These are phyloP conservation scores for Ustilago curta DNA, from an alignment of 1,284 basidiomycete genomes.

Conservation along the genomic window DNA sequence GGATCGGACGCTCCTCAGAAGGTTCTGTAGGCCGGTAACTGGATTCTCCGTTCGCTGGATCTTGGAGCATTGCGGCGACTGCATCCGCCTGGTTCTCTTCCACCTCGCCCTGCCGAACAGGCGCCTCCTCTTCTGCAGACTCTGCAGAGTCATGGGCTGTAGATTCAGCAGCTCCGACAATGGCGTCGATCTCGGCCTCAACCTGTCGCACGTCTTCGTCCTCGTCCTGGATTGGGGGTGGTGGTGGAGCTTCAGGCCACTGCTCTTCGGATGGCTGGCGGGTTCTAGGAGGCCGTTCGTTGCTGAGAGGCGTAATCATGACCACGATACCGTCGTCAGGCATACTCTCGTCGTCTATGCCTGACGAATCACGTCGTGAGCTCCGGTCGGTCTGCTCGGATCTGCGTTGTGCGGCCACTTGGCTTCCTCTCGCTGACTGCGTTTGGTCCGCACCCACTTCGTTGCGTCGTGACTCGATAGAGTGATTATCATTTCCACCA, in stretches of 20 bases:
- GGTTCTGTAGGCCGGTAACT: background rate
- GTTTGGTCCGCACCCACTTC: background rate
- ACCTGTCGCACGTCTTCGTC: constrained; percentile 30
- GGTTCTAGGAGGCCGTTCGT: background rate
- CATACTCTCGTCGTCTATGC: constrained; percentile 1
- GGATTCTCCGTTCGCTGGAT: background rate
- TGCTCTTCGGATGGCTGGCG: background rate
- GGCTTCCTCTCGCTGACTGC: background rate
- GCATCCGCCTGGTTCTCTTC: too few species aligned
- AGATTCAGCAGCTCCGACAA: background rate
- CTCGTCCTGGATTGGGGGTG: constrained; percentile 34
- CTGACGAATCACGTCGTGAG: too few species aligned
- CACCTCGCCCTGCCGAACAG: too few species aligned
- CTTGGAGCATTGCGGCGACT: background rate
- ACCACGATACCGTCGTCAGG: constrained; percentile 33
- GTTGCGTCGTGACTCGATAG: background rate
- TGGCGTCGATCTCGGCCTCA: constrained; percentile 16
- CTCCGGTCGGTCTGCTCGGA: background rate
- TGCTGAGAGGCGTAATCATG: constrained; percentile 8
- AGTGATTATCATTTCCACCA: background rate
- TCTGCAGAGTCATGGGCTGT: too few species aligned
- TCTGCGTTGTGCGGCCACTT: background rate
- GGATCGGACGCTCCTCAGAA: background rate
- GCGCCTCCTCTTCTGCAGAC: too few species aligned
- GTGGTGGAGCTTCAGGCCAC: constrained; percentile 20